These are phyloP conservation scores for Chenopodium suecicum DNA, from an alignment of 148 eudicot genomes.

Conservation along the genomic window DNA sequence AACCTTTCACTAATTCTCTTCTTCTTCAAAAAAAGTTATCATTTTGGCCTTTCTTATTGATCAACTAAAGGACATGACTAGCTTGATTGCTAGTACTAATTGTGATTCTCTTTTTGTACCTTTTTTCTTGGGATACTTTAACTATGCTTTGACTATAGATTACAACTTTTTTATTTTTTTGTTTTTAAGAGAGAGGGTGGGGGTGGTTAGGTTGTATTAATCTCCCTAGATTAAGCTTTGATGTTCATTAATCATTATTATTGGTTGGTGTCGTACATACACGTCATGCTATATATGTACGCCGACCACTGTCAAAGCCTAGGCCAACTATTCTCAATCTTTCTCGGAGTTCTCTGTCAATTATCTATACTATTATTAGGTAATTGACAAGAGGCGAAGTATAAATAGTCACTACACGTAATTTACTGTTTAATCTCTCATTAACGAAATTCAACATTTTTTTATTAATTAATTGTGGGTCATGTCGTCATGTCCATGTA, in stretches of 20 bases:
- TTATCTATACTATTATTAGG: no score
- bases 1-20: not conserved
- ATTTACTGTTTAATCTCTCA: no score
- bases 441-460: no score
- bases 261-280: not conserved
- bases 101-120: conserved; percentile 27
- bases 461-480: no score
- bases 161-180: not conserved
- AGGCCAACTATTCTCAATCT: no score
- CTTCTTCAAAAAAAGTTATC: conserved; percentile 7
- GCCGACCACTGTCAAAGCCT: not conserved
- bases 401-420: no score
- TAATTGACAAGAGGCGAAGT: no score
- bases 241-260: not conserved
- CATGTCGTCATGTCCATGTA: not conserved
- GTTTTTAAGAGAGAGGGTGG: not conserved
- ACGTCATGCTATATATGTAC: not conserved
- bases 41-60: conserved; percentile 17
- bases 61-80: not conserved
- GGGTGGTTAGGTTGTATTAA: not conserved
- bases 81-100: conserved; percentile 3
- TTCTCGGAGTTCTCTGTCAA: no score
- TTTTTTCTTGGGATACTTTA: not conserved
- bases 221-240: not conserved
- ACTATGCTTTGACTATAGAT: conserved; percentile 10